Conservation (phyloP, 345 rosid species). For the Rhodomyrtus tomentosa region DNA sequence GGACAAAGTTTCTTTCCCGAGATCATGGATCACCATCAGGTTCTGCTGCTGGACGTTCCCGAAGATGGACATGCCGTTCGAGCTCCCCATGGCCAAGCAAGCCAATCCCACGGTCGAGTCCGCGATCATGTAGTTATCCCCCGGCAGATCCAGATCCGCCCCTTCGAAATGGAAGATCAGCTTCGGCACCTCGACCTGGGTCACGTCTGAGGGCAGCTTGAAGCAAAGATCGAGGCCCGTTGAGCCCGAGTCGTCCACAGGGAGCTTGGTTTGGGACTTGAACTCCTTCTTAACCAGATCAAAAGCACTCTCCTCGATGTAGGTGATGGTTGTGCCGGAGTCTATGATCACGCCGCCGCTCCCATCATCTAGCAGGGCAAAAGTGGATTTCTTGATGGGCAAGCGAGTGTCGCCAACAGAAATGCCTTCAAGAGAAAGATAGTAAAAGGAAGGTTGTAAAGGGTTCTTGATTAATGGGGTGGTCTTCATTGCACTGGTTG, state of each 20-base stretch:
- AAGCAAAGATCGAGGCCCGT: constrained; percentile 87
- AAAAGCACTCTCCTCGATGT: constrained; percentile 48
- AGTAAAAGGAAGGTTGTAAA: constrained; percentile 73
- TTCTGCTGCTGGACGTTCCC: constrained; percentile 96
- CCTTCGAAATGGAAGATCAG: constrained; percentile 65
- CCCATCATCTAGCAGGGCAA: constrained; percentile 57
- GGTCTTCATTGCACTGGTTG: constrained; percentile 16
- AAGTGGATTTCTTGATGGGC: constrained; percentile 52
- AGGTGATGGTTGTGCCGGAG: constrained; percentile 86
- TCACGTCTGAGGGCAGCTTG: constrained; percentile 24
- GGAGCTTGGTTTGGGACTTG: constrained; percentile 29
- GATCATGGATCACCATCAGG: constrained; percentile 59
- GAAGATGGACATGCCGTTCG: constrained; percentile 77
- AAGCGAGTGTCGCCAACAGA: constrained; percentile 59
- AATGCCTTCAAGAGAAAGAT: constrained; percentile 76
- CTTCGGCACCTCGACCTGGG: constrained; percentile 45
- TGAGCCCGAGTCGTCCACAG: constrained; percentile 35
- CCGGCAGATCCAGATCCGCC: constrained; percentile 67
- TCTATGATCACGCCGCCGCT: constrained; percentile 85
- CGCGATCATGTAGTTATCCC: constrained; percentile 68
- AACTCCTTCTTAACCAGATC: constrained; percentile 41
- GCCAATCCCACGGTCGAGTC: constrained; percentile 45
- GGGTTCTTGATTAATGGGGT: constrained; percentile 54
- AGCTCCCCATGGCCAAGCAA: constrained; percentile 86
- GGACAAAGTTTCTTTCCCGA: constrained; percentile 51